These are phyloP conservation scores for Candida glucosophila DNA, from an alignment of 1,139 yeast genomes.

Conservation along the genomic window DNA sequence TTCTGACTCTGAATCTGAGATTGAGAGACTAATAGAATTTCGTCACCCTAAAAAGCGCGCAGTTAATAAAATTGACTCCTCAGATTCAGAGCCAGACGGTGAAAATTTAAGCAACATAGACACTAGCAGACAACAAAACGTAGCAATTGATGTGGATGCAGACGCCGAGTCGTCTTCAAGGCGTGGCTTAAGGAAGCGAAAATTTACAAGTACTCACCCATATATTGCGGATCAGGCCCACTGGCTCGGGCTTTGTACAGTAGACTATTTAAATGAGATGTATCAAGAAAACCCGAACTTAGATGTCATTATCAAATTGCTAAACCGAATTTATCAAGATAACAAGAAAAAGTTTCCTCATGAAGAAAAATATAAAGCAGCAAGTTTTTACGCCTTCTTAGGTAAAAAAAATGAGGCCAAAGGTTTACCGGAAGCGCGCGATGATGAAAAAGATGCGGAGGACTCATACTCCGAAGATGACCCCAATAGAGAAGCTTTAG, in stretches of 20 bases:
- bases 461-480: neutral
- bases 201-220: conserved; percentile 40
- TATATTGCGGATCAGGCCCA: conserved; percentile 41
- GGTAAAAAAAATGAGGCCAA: conserved; percentile 11
- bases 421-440: neutral
- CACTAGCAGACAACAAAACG: too few species aligned
- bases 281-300: conserved; percentile 28
- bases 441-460: neutral
- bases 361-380: conserved; percentile 32
- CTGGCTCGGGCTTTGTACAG: conserved; percentile 32
- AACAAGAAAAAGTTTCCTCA: conserved; percentile 25
- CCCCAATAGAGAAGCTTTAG: neutral
- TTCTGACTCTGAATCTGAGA: too few species aligned
- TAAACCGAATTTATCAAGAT: conserved; percentile 27
- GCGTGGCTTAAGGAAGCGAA: conserved; percentile 34
- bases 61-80: too few species aligned
- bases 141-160: too few species aligned
- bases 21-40: too few species aligned
- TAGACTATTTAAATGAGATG: conserved; percentile 28
- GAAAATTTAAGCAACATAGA: too few species aligned
- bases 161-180: too few species aligned
- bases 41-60: too few species aligned
- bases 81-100: too few species aligned
- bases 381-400: conserved; percentile 29
- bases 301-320: conserved; percentile 23